Evolutionary conservation across 2,329 filamentous ascomycete species (phyloP).

Genomic region (Xylariaceae sp.): DNA sequence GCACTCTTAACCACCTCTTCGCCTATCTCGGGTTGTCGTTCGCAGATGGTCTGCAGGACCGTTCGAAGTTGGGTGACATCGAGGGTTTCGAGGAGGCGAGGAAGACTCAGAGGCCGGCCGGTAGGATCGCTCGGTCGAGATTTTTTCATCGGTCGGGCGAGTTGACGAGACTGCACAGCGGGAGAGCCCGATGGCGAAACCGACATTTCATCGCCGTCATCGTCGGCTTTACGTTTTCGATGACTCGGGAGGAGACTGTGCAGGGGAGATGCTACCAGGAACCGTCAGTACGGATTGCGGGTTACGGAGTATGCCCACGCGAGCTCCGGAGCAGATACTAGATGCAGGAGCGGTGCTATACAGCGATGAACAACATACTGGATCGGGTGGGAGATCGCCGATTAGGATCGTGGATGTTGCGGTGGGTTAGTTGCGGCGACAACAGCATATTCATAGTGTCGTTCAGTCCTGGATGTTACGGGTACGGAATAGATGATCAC

Average conservation of each 20-base stretch:
- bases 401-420: conserved; percentile 52
- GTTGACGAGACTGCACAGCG: conserved; percentile 62
- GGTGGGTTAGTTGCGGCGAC: conserved; percentile 54
- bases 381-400: conserved; percentile 51
- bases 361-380: conserved; percentile 39
- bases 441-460: conserved; percentile 57
- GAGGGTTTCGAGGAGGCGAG: conserved; percentile 87
- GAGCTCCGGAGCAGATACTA: background rate
- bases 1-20: conserved; percentile 79
- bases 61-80: conserved; percentile 77
- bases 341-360: background rate
- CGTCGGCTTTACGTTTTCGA: conserved; percentile 82
- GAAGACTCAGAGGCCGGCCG: conserved; percentile 51
- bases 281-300: conserved; percentile 5
- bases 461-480: background rate
- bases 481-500: background rate
- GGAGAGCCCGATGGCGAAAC: conserved; percentile 82
- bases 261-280: conserved; percentile 42
- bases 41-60: conserved; percentile 86
- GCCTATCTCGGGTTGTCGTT: conserved; percentile 78
- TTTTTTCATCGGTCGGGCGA: conserved; percentile 63
- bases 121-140: conserved; percentile 58
- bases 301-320: background rate
- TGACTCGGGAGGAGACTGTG: conserved; percentile 48
- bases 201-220: conserved; percentile 84